Percentiles rank a stretch among this genome's conserved stretches.
Conservation (phyloP, 805 yeast genomes). For the Monosporozyma servazzii region DNA sequence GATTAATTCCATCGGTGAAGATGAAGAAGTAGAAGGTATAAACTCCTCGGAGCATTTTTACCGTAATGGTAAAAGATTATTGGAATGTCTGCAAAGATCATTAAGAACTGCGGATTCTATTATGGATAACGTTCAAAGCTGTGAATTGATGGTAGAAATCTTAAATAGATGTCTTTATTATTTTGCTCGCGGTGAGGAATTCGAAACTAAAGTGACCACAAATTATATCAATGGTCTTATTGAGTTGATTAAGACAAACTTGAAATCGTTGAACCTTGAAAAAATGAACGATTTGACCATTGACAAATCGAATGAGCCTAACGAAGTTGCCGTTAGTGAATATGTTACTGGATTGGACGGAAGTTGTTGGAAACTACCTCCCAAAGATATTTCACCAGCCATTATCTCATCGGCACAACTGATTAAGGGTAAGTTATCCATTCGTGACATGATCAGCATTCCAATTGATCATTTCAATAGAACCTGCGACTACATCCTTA, state of each 20-base stretch:
- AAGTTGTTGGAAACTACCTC: constrained; percentile 14
- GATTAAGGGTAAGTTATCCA: constrained; percentile 5
- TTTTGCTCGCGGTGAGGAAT: constrained; percentile 39
- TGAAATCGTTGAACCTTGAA: constrained; percentile 32
- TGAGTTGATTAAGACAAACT: constrained; percentile 64
- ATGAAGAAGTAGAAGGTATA: constrained; percentile 19
- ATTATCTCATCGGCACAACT: constrained; percentile 19
- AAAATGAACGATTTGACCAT: constrained; percentile 22
- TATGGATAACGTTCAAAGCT: constrained; percentile 56
- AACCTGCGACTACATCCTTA: constrained; percentile 58
- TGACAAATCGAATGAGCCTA: constrained; percentile 2
- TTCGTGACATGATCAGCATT: constrained; percentile 22
- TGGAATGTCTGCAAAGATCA: constrained; percentile 86
- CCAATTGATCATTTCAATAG: constrained; percentile 50
- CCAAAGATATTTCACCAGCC: constrained; percentile 4
- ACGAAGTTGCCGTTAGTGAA: not conserved
- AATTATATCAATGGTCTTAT: constrained; percentile 79
- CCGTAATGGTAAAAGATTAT: constrained; percentile 59
- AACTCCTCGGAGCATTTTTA: constrained; percentile 34
- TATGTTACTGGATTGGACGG: constrained; percentile 25
- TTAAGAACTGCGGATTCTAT: constrained; percentile 89
- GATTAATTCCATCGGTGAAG: constrained; percentile 37
- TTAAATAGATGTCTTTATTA: constrained; percentile 78
- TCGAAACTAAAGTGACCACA: constrained; percentile 42
- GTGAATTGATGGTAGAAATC: constrained; percentile 83